Evolutionary conservation across 257 asterid genomes (phyloP), one percentile per base, ranked within the genome.

Genomic region (Rubia yunnanensis): DNA sequence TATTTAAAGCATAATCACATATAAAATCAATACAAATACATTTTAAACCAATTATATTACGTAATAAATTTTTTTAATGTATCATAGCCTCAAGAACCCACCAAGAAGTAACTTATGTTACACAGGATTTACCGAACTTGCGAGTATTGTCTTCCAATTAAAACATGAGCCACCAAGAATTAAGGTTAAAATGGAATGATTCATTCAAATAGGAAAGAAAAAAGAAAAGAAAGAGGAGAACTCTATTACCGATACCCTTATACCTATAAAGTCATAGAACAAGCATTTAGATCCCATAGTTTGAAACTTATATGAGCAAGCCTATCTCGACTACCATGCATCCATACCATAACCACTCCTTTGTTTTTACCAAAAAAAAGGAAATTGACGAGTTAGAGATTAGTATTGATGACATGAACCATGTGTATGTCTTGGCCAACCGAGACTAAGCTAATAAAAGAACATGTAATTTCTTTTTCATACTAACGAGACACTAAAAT

Each of bases 281-380:
- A 82, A 58, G 85, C 81, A 10, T 70, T 75, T 7, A 85, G 80
- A 71, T 85, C 84, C 91, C 91, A 85, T 69, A 85, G 78, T 74
- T 85, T 80, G 77, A 85, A 85, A 68, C 70, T 80, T 82, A 73
- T 78, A 66, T 80, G 80, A 71, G 80, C 77, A 38, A 78, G 76
- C 77, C 86, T 84, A 71, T 78, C 84, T 73, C 85, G 67, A 68
- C 71, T 55, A 44, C 76, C 77, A 62, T 82, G 74, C 61, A 78
- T 87, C 91, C 91, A 84, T 54, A 84, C 68, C 86, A 78, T 78
- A 39, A 80, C 65, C 78, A 82, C 91, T 54, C 91, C 91, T n/a
- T 76, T 79, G 75, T 58, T 68, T 64, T 87, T 82, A 63, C 91
- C 91, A n/a, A 67, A 84, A 87, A 82, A 68, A 66, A 67, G 48